Percentiles rank a stretch among this genome's conserved stretches.
phyloP scores from a whole-genome alignment of 768 basidiomycete genomes.

The Austroboletus eburneus region DNA sequence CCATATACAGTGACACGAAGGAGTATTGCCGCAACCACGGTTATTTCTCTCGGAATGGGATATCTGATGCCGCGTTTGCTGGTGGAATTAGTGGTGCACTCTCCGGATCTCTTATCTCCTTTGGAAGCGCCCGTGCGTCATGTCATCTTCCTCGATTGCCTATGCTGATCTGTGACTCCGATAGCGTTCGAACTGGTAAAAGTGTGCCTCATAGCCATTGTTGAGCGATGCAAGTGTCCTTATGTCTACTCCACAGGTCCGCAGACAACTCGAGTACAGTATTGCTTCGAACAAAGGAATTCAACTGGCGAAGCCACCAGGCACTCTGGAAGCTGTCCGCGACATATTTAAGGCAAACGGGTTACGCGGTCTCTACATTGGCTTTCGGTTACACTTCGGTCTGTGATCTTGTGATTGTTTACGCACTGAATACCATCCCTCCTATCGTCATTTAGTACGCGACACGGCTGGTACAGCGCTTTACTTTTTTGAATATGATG shows the following conservation, averaged over 20 bases:
- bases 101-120: slow-evolving; percentile 85
- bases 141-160: not conserved
- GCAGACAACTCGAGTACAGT: slow-evolving; percentile 87
- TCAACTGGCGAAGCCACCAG: slow-evolving; percentile 69
- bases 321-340: slow-evolving; percentile 71
- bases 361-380: slow-evolving; percentile 68
- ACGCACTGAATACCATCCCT: slow-evolving; percentile 3
- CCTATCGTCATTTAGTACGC: slow-evolving; percentile 50
- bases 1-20: slow-evolving; percentile 84
- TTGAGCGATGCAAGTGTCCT: slow-evolving; percentile 1
- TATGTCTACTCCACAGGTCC: slow-evolving; percentile 49
- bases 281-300: slow-evolving; percentile 81
- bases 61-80: slow-evolving; percentile 68
- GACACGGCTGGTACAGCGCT: slow-evolving; percentile 87
- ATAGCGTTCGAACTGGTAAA: slow-evolving; percentile 93
- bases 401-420: slow-evolving; percentile 22
- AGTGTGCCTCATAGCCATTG: slow-evolving; percentile 38
- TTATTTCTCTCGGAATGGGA: slow-evolving; percentile 52
- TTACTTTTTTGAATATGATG: slow-evolving; percentile 94
- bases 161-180: slow-evolving; percentile 16
- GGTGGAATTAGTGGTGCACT: slow-evolving; percentile 85
- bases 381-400: slow-evolving; percentile 86
- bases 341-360: slow-evolving; percentile 71
- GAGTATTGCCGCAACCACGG: slow-evolving; percentile 60
- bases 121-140: slow-evolving; percentile 85